A percentile compares a stretch with the other conserved stretches of the same genome.
These are phyloP conservation scores for Leishmania tropica DNA, from an alignment of 208 protist species.

Conservation along the genomic window DNA sequence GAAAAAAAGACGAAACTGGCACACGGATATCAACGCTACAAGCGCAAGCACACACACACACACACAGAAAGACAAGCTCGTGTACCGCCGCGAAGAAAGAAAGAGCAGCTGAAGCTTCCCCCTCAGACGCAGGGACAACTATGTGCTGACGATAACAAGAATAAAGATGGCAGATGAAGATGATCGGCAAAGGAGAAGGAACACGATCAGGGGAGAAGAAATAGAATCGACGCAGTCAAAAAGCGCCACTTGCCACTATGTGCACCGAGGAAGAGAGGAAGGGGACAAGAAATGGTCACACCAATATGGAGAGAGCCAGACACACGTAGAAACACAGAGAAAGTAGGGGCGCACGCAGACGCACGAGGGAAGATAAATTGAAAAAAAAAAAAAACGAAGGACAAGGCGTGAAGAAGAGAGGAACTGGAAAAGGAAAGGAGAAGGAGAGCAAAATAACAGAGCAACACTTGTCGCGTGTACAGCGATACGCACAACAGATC, in stretches of 20 bases:
- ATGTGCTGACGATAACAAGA: not conserved
- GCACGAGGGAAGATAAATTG: not conserved
- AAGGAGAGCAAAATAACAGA: not conserved
- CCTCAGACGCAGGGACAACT: not conserved
- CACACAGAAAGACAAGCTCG: not conserved
- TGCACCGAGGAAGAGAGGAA: not conserved
- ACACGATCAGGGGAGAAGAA: not conserved
- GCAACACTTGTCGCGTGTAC: not conserved
- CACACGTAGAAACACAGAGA: not conserved
- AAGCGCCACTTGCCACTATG: not conserved
- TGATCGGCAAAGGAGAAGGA: too few relatives aligned
- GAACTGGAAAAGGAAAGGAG: not conserved
- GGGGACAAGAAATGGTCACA: not conserved
- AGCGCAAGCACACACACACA: not conserved
- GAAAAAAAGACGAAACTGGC: not conserved
- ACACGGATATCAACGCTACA: not conserved
- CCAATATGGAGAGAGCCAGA: not conserved
- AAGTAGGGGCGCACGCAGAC: not conserved
- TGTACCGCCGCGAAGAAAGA: not conserved
- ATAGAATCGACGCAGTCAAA: not conserved
- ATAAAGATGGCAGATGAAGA: not conserved
- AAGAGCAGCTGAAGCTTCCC: not conserved
- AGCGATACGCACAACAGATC: constrained; percentile 4
- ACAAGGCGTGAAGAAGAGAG: not conserved
- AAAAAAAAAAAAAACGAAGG: constrained; percentile 5